phyloP scores from a whole-genome alignment of 1,139 yeast species.

The Yamadazyma sp. region DNA sequence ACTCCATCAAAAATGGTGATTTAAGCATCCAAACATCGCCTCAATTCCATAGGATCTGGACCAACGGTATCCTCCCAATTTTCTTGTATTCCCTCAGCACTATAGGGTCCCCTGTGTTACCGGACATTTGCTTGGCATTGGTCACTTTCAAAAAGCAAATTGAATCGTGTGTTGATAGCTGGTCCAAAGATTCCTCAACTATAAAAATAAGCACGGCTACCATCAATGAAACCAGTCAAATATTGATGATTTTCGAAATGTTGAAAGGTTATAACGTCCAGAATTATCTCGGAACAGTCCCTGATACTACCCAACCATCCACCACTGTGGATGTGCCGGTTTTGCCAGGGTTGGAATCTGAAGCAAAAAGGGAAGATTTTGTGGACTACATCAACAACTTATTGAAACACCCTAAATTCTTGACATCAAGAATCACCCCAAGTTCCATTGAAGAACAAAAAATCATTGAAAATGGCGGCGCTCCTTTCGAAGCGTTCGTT shows the following conservation, averaged over 20 bases:
- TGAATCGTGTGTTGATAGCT: constrained; percentile 58
- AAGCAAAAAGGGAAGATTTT: constrained; percentile 56
- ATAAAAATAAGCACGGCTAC: constrained; percentile 63
- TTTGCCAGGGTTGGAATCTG: constrained; percentile 64
- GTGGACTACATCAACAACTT: constrained; percentile 63
- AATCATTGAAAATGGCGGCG: constrained; percentile 46
- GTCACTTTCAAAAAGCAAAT: constrained; percentile 68
- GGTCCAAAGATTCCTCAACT: constrained; percentile 61
- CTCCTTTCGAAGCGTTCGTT: constrained; percentile 41
- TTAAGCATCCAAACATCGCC: constrained; percentile 51
- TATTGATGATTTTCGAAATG: constrained; percentile 65
- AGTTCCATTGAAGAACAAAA: constrained; percentile 66
- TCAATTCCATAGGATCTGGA: constrained; percentile 74
- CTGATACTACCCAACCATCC: constrained; percentile 10
- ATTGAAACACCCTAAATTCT: constrained; percentile 81
- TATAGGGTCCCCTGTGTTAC: constrained; percentile 62
- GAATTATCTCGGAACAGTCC: constrained; percentile 31
- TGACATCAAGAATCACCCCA: constrained; percentile 67
- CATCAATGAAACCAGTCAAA: constrained; percentile 77
- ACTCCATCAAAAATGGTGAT: constrained; percentile 64
- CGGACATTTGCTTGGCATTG: constrained; percentile 67
- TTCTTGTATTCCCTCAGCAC: constrained; percentile 58
- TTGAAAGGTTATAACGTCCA: constrained; percentile 50
- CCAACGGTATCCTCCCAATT: constrained; percentile 74
- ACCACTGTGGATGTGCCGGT: constrained; percentile 30